Conservation (phyloP, 2,329 filamentous ascomycete species). For the Penicillium sp. region DNA sequence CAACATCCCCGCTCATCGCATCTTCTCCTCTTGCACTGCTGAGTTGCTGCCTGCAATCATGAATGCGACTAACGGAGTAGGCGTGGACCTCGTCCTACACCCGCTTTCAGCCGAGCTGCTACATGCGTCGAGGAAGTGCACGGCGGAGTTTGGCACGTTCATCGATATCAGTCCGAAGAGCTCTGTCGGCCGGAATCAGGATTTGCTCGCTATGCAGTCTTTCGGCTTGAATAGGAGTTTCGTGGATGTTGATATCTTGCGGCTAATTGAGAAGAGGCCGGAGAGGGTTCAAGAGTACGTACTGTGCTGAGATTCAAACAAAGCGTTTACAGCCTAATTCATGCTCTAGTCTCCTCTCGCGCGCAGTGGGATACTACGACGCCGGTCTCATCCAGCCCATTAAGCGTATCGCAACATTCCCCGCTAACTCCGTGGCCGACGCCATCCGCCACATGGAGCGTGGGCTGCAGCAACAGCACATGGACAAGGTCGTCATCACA, state of each 20-base stretch:
- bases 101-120: background rate
- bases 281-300: background rate
- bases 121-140: constrained; percentile 1
- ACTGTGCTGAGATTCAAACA: background rate
- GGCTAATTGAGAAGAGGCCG: background rate
- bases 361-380: background rate
- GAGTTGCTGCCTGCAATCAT: background rate
- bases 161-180: constrained; percentile 1
- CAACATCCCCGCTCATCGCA: background rate
- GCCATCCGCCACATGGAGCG: constrained; percentile 39
- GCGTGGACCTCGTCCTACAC: background rate
- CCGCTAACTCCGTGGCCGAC: background rate
- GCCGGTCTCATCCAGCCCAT: background rate
- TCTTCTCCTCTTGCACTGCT: background rate
- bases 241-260: background rate
- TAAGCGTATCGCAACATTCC: background rate
- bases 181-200: background rate
- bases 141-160: background rate
- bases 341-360: background rate
- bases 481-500: constrained; percentile 46
- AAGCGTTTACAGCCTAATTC: too few species aligned
- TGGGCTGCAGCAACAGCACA: constrained; percentile 33
- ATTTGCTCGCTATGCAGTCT: background rate
- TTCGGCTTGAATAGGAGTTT: background rate
- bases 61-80: background rate